Evolutionary conservation across 148 eudicot species (phyloP).

Genomic region (Rhododendron simsii): DNA sequence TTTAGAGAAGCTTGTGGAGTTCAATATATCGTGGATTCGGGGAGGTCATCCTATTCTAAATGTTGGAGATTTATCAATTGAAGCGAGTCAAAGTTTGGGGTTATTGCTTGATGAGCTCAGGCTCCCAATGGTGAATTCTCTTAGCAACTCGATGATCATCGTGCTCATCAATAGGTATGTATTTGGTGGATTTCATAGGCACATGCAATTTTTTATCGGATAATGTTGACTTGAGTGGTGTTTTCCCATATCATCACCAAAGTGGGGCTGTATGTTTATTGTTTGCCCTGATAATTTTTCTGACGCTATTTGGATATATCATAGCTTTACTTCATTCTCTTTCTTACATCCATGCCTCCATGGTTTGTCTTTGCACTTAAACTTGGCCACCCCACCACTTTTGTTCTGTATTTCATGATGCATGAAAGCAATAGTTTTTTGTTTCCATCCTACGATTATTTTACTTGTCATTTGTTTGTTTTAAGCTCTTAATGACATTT

Average conservation of each 20-base stretch:
- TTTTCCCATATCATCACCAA: slow-evolving; percentile 4
- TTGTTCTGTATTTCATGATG: not conserved
- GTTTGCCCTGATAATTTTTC: not conserved
- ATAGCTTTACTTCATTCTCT: not conserved
- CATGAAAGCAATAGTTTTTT: not conserved
- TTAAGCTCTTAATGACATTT: not conserved
- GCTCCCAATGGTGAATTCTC: slow-evolving; percentile 65
- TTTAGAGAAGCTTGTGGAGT: slow-evolving; percentile 50
- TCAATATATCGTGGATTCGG: slow-evolving; percentile 90
- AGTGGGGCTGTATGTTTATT: slow-evolving; percentile 1
- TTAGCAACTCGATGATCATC: slow-evolving; percentile 62
- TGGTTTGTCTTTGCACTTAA: not conserved
- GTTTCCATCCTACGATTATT: not conserved
- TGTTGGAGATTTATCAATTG: slow-evolving; percentile 77
- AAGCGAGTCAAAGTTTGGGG: slow-evolving; percentile 81
- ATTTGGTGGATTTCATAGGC: not conserved
- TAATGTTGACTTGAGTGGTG: not conserved
- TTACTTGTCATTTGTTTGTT: not conserved
- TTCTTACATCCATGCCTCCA: not conserved
- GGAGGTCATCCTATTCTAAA: slow-evolving; percentile 86
- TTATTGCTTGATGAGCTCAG: slow-evolving; percentile 94
- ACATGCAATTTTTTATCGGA: not conserved
- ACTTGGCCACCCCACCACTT: not conserved
- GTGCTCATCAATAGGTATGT: slow-evolving; percentile 81
- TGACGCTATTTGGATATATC: not conserved